Evolutionary conservation across 768 basidiomycete species (phyloP).

Genomic region (Crepidotus variabilis): DNA sequence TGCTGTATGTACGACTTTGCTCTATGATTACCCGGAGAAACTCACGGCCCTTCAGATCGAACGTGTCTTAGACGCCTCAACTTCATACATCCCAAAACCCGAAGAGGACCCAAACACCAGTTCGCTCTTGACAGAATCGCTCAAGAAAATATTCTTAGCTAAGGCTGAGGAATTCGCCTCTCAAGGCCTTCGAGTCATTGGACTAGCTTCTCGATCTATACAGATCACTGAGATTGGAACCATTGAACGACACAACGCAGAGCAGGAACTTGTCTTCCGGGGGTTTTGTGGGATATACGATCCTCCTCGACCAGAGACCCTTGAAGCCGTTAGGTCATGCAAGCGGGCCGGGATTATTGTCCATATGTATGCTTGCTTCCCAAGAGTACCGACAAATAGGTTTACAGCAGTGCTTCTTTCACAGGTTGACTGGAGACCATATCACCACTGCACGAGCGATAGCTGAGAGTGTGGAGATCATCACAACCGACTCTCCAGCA

Average conservation of each 20-base stretch:
- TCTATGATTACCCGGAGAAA: background rate
- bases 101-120: slow-evolving; percentile 15
- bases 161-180: slow-evolving; percentile 35
- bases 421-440: slow-evolving; percentile 52
- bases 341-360: slow-evolving; percentile 49
- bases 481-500: slow-evolving; percentile 33
- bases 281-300: slow-evolving; percentile 55
- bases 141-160: slow-evolving; percentile 21
- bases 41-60: slow-evolving; percentile 27
- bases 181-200: slow-evolving; percentile 39
- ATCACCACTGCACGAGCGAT: slow-evolving; percentile 50
- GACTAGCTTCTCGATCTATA: slow-evolving; percentile 25
- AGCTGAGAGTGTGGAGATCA: slow-evolving; percentile 45
- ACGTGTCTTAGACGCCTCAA: slow-evolving; percentile 46
- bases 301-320: slow-evolving; percentile 51
- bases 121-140: slow-evolving; percentile 25
- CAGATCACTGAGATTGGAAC: slow-evolving; percentile 16
- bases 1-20: slow-evolving; percentile 23
- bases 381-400: too few relatives aligned
- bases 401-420: too few relatives aligned
- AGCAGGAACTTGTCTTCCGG: slow-evolving; percentile 44
- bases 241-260: slow-evolving; percentile 39
- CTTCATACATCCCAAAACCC: slow-evolving; percentile 25
- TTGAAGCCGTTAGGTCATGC: slow-evolving; percentile 47
- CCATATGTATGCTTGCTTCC: slow-evolving; percentile 37